Conservation (phyloP, 169 alveolate genomes). For the Plasmodium blacklocki region DNA sequence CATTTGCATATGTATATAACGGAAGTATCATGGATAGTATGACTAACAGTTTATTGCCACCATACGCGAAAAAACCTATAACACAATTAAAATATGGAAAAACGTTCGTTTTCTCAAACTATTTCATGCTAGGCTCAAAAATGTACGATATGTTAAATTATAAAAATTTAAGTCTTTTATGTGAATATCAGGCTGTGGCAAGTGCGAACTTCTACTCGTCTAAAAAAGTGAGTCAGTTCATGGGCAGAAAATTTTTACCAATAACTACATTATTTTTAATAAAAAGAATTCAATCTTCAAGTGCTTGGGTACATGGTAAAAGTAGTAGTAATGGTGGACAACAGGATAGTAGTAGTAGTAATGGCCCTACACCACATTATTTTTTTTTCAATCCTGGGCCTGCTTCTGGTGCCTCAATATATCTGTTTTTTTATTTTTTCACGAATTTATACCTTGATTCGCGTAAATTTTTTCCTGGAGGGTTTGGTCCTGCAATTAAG, state of each 20-base stretch:
- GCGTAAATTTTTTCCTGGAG: not conserved
- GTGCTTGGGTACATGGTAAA: too few species aligned
- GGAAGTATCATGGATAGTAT: slow-evolving; percentile 45
- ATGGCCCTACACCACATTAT: too few species aligned
- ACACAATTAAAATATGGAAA: slow-evolving; percentile 55
- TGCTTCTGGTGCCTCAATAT: too few species aligned
- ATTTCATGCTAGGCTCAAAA: not conserved
- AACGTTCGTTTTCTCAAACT: slow-evolving; percentile 31
- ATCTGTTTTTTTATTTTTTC: too few species aligned
- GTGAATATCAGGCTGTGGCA: slow-evolving; percentile 51
- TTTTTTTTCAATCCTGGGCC: too few species aligned
- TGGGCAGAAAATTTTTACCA: slow-evolving; percentile 35
- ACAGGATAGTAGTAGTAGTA: too few species aligned
- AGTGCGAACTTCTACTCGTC: not conserved
- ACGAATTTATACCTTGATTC: too few species aligned
- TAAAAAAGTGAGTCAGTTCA: not conserved
- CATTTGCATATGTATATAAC: not conserved
- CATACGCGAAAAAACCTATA: slow-evolving; percentile 38
- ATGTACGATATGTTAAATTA: slow-evolving; percentile 11
- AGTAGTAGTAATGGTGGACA: too few species aligned
- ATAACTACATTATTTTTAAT: not conserved
- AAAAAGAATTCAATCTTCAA: not conserved
- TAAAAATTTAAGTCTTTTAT: slow-evolving; percentile 41
- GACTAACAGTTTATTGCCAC: slow-evolving; percentile 48
- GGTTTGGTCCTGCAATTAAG: not conserved